A percentile compares a stretch with the other conserved stretches of the same genome.
Evolutionary conservation across 2,329 filamentous ascomycete species (phyloP).

Genomic region (Cryoendolithus antarcticus): DNA sequence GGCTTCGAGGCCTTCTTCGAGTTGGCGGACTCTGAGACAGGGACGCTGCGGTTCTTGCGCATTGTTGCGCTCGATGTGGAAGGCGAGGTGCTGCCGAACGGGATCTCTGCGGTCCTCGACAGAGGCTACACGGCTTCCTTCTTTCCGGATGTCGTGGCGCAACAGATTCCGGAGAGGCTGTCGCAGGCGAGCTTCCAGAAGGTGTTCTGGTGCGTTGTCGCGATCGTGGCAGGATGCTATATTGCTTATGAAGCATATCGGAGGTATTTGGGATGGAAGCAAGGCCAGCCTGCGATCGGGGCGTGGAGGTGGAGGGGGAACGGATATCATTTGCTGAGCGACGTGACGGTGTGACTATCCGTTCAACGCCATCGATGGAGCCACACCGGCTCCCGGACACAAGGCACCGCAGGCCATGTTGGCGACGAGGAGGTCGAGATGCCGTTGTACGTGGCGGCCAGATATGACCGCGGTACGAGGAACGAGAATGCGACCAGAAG

Average conservation of each 20-base stretch:
- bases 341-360: slow-evolving; percentile 1
- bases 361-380: no score
- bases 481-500: no score
- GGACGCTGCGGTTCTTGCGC: slow-evolving; percentile 13
- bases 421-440: no score
- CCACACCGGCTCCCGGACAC: no score
- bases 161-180: no score
- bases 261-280: slow-evolving; percentile 14
- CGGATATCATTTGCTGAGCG: slow-evolving; percentile 13
- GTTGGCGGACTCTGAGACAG: slow-evolving; percentile 8
- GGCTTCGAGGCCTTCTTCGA: slow-evolving; percentile 30
- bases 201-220: background rate
- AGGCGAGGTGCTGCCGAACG: slow-evolving; percentile 12
- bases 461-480: no score
- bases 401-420: no score
- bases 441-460: no score
- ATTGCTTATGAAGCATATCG: slow-evolving; percentile 16
- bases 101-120: slow-evolving; percentile 7
- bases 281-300: slow-evolving; percentile 9
- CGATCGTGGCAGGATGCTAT: slow-evolving; percentile 3
- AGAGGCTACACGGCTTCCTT: background rate
- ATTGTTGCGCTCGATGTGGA: slow-evolving; percentile 17
- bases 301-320: slow-evolving; percentile 12
- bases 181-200: background rate
- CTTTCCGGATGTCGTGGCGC: background rate